Conservation (phyloP, 352 stramenopile genomes). For the Globisporangium megalacanthum region DNA sequence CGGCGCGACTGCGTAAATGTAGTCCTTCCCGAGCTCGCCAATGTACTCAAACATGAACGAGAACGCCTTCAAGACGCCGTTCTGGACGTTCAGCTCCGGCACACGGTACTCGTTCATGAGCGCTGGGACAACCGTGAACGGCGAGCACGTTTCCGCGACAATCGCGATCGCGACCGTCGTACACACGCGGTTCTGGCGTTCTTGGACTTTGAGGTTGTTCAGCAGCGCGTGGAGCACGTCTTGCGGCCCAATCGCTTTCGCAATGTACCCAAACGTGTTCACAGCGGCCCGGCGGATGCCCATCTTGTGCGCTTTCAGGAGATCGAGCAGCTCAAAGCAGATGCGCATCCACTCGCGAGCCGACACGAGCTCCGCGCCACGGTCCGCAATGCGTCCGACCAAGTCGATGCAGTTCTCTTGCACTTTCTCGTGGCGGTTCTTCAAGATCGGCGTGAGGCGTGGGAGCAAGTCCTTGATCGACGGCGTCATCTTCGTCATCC, state of each 20-base stretch:
- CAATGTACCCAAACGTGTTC: constrained; percentile 99
- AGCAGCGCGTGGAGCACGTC: constrained; percentile 98
- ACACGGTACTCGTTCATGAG: constrained; percentile 99
- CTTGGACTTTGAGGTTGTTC: constrained; percentile 99
- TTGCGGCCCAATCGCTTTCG: constrained; percentile 97
- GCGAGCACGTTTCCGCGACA: constrained; percentile 98
- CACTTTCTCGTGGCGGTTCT: constrained; percentile 99
- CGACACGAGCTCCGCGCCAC: constrained; percentile 97
- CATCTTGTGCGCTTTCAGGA: constrained; percentile 99
- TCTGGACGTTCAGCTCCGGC: constrained; percentile 99
- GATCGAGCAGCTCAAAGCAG: constrained; percentile 99
- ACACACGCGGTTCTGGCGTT: constrained; percentile 98
- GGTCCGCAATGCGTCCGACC: constrained; percentile 97
- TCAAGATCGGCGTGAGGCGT: constrained; percentile 97
- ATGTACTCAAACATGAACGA: constrained; percentile 99
- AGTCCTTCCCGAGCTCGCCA: constrained; percentile 99
- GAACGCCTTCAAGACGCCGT: constrained; percentile 99
- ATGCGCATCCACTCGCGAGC: constrained; percentile 99
- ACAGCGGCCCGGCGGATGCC: constrained; percentile 96
- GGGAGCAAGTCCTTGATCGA: constrained; percentile 99
- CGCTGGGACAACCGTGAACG: constrained; percentile 98
- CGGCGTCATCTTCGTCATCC: constrained; percentile 99
- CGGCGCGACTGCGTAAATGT: constrained; percentile 98
- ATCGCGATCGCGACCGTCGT: constrained; percentile 99
- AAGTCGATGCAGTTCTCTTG: constrained; percentile 99